Evolutionary conservation across 2,329 filamentous ascomycete genomes (phyloP).

Genomic region (Scleromitrula shiraiana): DNA sequence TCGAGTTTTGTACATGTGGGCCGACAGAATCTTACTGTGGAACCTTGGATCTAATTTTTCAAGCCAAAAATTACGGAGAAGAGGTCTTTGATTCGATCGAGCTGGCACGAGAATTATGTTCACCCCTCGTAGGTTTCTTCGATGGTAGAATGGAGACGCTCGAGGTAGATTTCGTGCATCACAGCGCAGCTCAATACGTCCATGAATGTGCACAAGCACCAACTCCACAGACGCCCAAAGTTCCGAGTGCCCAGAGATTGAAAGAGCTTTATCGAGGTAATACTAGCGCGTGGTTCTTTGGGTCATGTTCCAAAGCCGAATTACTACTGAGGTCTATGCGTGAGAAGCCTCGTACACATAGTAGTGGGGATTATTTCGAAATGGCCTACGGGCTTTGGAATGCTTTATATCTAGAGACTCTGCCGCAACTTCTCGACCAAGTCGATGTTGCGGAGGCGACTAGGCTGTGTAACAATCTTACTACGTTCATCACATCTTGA

Average conservation of each 20-base stretch:
- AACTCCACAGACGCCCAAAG: background rate
- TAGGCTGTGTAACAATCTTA: background rate
- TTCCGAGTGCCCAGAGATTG: background rate
- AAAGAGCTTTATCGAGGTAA: constrained; percentile 2
- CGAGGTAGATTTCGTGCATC: background rate
- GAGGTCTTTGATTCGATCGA: background rate
- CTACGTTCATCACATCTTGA: background rate
- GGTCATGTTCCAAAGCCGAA: background rate
- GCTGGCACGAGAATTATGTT: background rate
- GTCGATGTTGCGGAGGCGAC: background rate
- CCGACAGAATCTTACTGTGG: background rate
- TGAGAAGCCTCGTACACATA: background rate
- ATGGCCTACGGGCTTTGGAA: background rate
- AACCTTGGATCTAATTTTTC: background rate
- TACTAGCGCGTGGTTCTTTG: background rate
- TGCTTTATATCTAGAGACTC: background rate
- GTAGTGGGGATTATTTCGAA: background rate
- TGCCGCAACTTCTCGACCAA: background rate
- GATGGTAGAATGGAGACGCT: background rate
- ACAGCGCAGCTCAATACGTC: constrained; percentile 1
- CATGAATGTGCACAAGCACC: background rate
- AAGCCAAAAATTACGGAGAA: background rate
- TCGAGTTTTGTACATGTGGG: background rate
- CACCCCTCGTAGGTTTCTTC: background rate
- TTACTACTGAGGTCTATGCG: background rate